A percentile compares a stretch with the other conserved stretches of the same genome.
phyloP scores from a whole-genome alignment of 768 basidiomycete genomes.

The Auricularia sp. region DNA sequence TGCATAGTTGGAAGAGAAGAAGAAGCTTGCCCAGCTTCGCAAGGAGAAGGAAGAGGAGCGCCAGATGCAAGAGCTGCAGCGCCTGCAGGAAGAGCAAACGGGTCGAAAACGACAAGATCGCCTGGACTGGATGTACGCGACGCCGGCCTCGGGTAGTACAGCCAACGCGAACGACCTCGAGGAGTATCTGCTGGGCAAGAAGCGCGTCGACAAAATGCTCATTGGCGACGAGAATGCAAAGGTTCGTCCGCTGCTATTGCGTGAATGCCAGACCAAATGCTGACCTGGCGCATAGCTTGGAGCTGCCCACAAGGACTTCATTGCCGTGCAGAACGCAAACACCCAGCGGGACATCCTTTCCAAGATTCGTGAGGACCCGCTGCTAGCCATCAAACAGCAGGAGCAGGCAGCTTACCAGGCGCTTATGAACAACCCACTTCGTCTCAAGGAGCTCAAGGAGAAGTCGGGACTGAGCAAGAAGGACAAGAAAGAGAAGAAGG shows the following conservation, averaged over 20 bases:
- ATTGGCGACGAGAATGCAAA: constrained; percentile 88
- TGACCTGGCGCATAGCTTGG: constrained; percentile 45
- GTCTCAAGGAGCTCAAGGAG: constrained; percentile 71
- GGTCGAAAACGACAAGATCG: constrained; percentile 92
- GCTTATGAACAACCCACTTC: constrained; percentile 76
- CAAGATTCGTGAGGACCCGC: constrained; percentile 93
- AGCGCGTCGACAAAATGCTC: constrained; percentile 91
- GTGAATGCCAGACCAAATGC: constrained; percentile 5
- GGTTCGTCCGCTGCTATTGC: constrained; percentile 28
- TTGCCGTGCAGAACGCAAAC: constrained; percentile 93
- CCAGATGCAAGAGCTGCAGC: constrained; percentile 90
- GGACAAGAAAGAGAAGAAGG: constrained; percentile 51
- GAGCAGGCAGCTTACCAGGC: constrained; percentile 90
- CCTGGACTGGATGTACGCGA: constrained; percentile 99
- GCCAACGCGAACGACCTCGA: constrained; percentile 88
- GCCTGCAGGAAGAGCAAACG: constrained; percentile 89
- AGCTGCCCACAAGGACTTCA: constrained; percentile 84
- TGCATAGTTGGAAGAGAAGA: constrained; percentile 88
- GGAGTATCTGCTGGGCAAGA: constrained; percentile 95
- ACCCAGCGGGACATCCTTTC: constrained; percentile 75
- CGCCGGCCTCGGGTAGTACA: constrained; percentile 82
- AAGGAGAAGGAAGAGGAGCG: constrained; percentile 98
- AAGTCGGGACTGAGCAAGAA: constrained; percentile 66
- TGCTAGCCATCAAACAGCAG: constrained; percentile 96
- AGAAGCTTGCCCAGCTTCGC: constrained; percentile 91